A percentile compares a stretch with the other conserved stretches of the same genome.
phyloP scores from a whole-genome alignment of 768 basidiomycete species.

The Asterophora parasitica region DNA sequence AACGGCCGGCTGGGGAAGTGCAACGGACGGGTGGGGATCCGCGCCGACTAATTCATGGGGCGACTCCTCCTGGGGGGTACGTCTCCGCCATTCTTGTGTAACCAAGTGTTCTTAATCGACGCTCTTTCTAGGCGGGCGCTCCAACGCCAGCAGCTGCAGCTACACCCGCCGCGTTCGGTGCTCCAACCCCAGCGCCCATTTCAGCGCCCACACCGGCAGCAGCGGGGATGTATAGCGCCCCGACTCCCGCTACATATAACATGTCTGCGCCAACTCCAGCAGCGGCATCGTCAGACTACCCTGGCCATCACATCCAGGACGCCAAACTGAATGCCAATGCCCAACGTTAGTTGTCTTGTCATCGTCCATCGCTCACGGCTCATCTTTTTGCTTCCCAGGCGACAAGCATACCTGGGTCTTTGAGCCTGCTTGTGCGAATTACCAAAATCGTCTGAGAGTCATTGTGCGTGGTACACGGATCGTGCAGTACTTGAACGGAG shows the following conservation, averaged over 20 bases:
- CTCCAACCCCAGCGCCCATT: constrained; percentile 8
- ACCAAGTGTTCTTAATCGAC: background rate
- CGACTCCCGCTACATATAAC: constrained; percentile 10
- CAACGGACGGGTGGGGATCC: constrained; percentile 15
- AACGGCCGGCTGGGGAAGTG: constrained; percentile 26
- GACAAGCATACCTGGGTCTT: constrained; percentile 19
- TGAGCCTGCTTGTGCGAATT: constrained; percentile 16
- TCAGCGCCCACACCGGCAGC: constrained; percentile 16
- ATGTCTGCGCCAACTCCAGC: constrained; percentile 5
- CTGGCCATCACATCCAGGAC: constrained; percentile 1
- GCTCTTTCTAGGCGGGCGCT: constrained; percentile 31
- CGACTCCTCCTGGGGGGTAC: constrained; percentile 22
- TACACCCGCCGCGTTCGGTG: constrained; percentile 37
- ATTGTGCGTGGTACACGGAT: constrained; percentile 13
- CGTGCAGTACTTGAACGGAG: constrained; percentile 22
- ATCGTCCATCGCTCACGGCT: background rate
- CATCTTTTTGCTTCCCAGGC: background rate
- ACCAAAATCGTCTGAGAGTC: constrained; percentile 14
- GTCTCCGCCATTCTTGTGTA: background rate
- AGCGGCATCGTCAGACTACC: background rate
- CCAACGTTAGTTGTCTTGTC: background rate
- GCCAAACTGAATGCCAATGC: background rate
- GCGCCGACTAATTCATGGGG: constrained; percentile 20
- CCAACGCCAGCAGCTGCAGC: constrained; percentile 49
- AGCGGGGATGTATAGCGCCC: background rate